These are phyloP conservation scores for Phoenix roebelenii DNA, from an alignment of 176 grass and related monocot genomes.

Conservation along the genomic window DNA sequence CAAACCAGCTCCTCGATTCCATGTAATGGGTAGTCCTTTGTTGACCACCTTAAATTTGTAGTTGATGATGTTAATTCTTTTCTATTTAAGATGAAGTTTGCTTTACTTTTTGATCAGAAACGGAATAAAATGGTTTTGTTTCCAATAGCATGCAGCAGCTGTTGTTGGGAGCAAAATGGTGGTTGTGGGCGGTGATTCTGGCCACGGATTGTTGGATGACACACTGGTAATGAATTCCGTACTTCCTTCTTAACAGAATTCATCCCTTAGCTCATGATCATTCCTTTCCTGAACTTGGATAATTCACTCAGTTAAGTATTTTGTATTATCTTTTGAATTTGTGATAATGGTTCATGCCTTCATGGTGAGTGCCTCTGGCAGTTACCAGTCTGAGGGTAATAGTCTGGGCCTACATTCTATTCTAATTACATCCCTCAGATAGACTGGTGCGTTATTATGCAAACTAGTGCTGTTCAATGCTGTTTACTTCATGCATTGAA, in stretches of 20 bases:
- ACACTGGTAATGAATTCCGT: slow-evolving; percentile 40
- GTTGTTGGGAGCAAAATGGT: slow-evolving; percentile 94
- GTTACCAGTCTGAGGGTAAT: too few species aligned
- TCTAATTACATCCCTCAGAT: too few species aligned
- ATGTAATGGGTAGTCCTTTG: slow-evolving; percentile 40
- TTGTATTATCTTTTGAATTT: neutral
- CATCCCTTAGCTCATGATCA: too few species aligned
- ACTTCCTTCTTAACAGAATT: neutral
- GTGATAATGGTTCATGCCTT: too few species aligned
- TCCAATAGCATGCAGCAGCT: slow-evolving; percentile 79
- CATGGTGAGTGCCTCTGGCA: too few species aligned
- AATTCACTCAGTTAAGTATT: too few species aligned
- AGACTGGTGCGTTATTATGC: neutral
- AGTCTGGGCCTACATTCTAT: too few species aligned
- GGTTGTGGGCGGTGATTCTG: slow-evolving; percentile 75
- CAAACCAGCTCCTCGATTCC: slow-evolving; percentile 65
- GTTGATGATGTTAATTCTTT: neutral
- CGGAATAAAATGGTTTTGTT: slow-evolving; percentile 15
- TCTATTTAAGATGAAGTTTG: neutral
- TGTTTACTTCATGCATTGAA: slow-evolving; percentile 16
- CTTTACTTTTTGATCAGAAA: neutral
- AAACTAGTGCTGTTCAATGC: neutral
- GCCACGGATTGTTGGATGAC: slow-evolving; percentile 70
- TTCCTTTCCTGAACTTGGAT: too few species aligned
- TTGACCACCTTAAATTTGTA: neutral